phyloP scores from a whole-genome alignment of 352 stramenopile genomes.

The Globisporangium sylvaticum region DNA sequence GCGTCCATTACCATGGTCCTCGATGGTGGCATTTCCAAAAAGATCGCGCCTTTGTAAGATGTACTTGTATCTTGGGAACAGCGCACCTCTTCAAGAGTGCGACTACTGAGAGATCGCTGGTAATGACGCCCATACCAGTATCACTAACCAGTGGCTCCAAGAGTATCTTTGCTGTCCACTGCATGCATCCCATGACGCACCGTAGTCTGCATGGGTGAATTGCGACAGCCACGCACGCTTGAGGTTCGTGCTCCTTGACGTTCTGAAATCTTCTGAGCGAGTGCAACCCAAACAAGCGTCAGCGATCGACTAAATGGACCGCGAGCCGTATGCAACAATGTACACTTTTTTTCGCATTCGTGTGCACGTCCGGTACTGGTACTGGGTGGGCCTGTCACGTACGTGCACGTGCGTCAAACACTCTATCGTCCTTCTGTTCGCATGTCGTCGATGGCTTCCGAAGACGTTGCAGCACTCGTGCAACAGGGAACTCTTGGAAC shows the following conservation, averaged over 20 bases:
- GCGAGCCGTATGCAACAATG: neutral
- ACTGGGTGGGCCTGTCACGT: neutral
- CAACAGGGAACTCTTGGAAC: neutral
- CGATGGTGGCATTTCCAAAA: neutral
- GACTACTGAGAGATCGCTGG: neutral
- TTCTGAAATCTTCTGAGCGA: neutral
- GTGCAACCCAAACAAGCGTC: neutral
- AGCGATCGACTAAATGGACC: neutral
- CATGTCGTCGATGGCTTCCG: neutral
- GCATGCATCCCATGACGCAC: neutral
- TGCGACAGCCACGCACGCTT: neutral
- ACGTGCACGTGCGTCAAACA: neutral
- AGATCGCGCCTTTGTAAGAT: neutral
- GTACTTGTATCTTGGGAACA: neutral
- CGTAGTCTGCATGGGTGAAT: neutral
- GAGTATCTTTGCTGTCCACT: neutral
- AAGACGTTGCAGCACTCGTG: neutral
- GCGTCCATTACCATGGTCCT: conserved; percentile 8
- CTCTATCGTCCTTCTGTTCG: neutral
- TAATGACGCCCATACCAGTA: neutral
- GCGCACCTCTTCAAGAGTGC: neutral
- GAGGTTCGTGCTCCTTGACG: neutral
- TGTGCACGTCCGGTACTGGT: neutral
- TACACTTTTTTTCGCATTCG: neutral
- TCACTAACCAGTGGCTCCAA: neutral